Evolutionary conservation across 2,329 filamentous ascomycete genomes (phyloP).

Genomic region (Didymosphaeria variabile): DNA sequence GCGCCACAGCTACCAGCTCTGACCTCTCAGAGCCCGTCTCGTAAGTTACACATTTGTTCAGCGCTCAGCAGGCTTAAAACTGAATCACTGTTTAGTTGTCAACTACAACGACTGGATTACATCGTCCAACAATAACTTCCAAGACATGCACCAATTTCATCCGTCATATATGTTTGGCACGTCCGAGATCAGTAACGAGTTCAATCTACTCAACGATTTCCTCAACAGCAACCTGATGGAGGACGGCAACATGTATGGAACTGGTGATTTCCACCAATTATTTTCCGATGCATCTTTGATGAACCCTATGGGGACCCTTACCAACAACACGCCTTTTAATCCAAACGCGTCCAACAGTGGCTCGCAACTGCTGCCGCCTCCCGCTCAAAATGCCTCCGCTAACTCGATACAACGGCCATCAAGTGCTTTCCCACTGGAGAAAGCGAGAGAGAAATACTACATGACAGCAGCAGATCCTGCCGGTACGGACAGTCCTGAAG

Average conservation of each 20-base stretch:
- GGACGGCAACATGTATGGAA: conserved; percentile 60
- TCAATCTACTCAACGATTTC: conserved; percentile 96
- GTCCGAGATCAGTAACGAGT: conserved; percentile 96
- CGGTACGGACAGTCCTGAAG: conserved; percentile 84
- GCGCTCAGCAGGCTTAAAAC: conserved; percentile 32
- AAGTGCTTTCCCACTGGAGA: conserved; percentile 71
- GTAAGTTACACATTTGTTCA: conserved; percentile 65
- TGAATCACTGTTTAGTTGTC: conserved; percentile 65
- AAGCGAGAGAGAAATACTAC: conserved; percentile 86
- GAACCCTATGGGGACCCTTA: conserved; percentile 53
- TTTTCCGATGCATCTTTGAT: conserved; percentile 68
- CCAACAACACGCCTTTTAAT: conserved; percentile 41
- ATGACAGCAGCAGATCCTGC: conserved; percentile 95
- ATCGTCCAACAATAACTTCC: conserved; percentile 79
- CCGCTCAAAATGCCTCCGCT: conserved; percentile 55
- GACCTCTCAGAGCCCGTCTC: conserved; percentile 73
- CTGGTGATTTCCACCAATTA: conserved; percentile 59
- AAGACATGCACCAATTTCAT: conserved; percentile 94
- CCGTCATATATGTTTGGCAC: conserved; percentile 93
- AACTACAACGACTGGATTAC: conserved; percentile 85
- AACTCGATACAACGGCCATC: conserved; percentile 69
- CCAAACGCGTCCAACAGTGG: conserved; percentile 59
- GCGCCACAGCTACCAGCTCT: conserved; percentile 70
- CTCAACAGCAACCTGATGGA: conserved; percentile 91
- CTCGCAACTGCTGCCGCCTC: conserved; percentile 51